phyloP scores from a whole-genome alignment of 345 rosid genomes.

The Bretschneidera sinensis region DNA sequence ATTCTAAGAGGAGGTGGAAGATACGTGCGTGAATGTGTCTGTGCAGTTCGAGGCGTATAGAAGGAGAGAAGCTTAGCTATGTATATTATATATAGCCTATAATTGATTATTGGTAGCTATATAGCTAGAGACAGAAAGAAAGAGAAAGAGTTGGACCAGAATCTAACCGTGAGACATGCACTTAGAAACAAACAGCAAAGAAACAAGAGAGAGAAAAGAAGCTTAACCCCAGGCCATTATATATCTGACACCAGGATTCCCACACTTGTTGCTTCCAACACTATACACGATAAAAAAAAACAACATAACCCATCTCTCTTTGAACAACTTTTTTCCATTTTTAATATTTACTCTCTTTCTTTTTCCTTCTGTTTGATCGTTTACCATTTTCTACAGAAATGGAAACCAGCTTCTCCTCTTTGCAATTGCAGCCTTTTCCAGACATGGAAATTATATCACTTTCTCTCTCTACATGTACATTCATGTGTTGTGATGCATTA shows the following conservation, averaged over 20 bases:
- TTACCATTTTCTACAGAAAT: constrained; percentile 22
- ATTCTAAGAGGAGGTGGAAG: background rate
- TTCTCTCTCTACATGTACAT: background rate
- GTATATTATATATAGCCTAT: no score
- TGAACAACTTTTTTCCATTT: constrained; percentile 18
- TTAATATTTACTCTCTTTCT: constrained; percentile 6
- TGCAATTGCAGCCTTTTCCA: constrained; percentile 1
- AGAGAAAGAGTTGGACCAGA: constrained; percentile 4
- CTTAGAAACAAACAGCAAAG: constrained; percentile 8
- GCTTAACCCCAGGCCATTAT: no score
- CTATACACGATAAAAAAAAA: constrained; percentile 23
- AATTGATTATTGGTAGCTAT: background rate
- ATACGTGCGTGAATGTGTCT: constrained; percentile 9
- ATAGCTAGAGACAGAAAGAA: background rate
- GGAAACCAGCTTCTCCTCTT: background rate
- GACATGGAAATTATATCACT: background rate
- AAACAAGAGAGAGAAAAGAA: background rate
- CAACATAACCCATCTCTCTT: no score
- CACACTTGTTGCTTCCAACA: constrained; percentile 27
- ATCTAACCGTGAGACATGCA: constrained; percentile 22
- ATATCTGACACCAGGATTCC: constrained; percentile 32
- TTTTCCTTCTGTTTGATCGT: constrained; percentile 1
- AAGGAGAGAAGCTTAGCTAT: constrained; percentile 10
- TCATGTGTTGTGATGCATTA: background rate
- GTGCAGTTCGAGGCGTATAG: constrained; percentile 27